phyloP scores from a whole-genome alignment of 163 green algal species.

The Scenedesmus sp. region DNA sequence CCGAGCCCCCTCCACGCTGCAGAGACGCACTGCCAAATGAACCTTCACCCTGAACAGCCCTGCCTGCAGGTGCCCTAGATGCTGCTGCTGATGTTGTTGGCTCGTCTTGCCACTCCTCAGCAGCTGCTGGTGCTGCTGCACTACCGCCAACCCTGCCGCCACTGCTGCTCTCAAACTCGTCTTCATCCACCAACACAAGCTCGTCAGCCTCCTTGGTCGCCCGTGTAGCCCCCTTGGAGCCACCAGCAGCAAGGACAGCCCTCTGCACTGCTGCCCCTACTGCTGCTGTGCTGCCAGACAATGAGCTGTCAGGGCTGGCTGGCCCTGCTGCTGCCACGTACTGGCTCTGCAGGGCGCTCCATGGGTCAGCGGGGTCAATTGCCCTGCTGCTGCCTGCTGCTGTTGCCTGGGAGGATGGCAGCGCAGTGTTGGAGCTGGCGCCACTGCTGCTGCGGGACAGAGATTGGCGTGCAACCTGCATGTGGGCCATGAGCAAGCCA shows the following conservation, averaged over 20 bases:
- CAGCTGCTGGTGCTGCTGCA: no score
- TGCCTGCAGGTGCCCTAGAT: neutral
- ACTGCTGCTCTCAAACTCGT: slow-evolving; percentile 3
- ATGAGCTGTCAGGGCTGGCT: neutral
- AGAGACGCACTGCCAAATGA: neutral
- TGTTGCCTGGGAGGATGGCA: neutral
- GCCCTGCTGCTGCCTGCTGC: neutral
- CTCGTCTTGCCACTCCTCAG: neutral
- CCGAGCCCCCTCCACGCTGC: neutral
- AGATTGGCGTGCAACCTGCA: neutral
- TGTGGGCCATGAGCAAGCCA: neutral
- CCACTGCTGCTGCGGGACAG: neutral
- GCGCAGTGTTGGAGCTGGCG: neutral
- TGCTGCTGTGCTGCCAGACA: neutral
- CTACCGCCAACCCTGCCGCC: neutral
- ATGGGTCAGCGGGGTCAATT: slow-evolving; percentile 10
- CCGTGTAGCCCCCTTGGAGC: neutral
- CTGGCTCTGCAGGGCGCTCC: slow-evolving; percentile 27
- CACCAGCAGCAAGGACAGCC: neutral
- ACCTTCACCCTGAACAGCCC: neutral
- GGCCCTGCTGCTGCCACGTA: slow-evolving; percentile 8
- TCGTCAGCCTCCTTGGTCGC: neutral
- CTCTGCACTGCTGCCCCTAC: neutral
- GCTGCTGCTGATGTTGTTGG: neutral
- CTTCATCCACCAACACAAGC: slow-evolving; percentile 4